Conservation (phyloP, 2,329 filamentous ascomycete genomes). For the Aspergillus sp. region DNA sequence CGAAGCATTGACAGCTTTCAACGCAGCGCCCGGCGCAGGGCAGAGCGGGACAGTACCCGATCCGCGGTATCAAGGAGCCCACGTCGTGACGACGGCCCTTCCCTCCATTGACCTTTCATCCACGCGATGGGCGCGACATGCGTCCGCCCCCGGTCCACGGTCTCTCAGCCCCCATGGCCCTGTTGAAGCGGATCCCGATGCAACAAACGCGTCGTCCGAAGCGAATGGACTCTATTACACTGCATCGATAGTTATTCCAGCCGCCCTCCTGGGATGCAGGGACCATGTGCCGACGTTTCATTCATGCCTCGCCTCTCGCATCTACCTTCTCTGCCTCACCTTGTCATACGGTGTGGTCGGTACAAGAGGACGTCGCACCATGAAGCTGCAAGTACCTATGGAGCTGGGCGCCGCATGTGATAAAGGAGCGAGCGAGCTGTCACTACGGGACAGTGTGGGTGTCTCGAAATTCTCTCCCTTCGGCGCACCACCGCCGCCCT, state of each 20-base stretch:
- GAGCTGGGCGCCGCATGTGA: too few relatives aligned
- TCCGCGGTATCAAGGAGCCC: not conserved
- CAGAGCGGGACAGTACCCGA: not conserved
- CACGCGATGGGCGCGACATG: not conserved
- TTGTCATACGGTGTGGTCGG: constrained; percentile 50
- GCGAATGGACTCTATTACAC: not conserved
- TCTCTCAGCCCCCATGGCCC: too few relatives aligned
- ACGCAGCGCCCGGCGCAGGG: not conserved
- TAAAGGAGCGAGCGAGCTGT: too few relatives aligned
- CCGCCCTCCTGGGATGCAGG: not conserved
- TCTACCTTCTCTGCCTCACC: constrained; percentile 58
- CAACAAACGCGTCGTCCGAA: not conserved
- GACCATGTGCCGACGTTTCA: constrained; percentile 66
- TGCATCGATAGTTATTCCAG: not conserved
- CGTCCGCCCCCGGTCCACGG: too few relatives aligned
- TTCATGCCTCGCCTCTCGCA: constrained; percentile 60
- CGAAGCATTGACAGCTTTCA: not conserved
- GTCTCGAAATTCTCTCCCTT: too few relatives aligned
- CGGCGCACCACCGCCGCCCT: too few relatives aligned
- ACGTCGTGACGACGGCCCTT: not conserved
- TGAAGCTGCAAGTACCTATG: not conserved
- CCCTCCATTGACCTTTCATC: not conserved
- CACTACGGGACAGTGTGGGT: too few relatives aligned
- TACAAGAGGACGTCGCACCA: not conserved
- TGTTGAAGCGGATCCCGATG: not conserved